Evolutionary conservation across 805 yeast genomes (phyloP), one percentile per base, ranked within the genome.

Genomic region (Spathaspora gorwiae): DNA sequence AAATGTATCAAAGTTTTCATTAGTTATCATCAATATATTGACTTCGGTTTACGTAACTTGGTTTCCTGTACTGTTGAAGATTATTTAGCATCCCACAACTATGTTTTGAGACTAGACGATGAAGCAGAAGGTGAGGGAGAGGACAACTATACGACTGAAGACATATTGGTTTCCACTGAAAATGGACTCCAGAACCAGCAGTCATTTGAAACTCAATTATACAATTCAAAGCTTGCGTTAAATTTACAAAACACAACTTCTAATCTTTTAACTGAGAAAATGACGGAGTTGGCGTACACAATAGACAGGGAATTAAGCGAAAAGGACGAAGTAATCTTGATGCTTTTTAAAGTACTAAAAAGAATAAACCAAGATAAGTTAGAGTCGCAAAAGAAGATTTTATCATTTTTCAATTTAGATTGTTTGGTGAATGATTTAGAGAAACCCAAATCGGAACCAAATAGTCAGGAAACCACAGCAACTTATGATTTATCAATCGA

Each of bases 1-100:
- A 81, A 87, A 42, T 79, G 94, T 45, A 90, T 87, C 24, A 88
- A 86, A 49, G 89, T 88, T 47, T 73, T 94, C 44, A 66, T 94
- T 37, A 92, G 85, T 50, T 84, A 88, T 47, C 97, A 97, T 37
- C 96, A 95, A 27, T 68, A 72, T 54, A 75, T 72, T 50, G 81
- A 74, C 62, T 75, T 67, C 47, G 66, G 60, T 48, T 53, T 57
- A 46, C 61, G 54, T 58, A 79, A 71, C 62, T 72, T 58, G 57
- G 73, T 57, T 50, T 73, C 62, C 54, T 78, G 62, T 56, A 67
- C 65, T 54, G 76, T 64, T 35, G 78, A 68, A 53, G 76, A 64
- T 59, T 81, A 58, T 36, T 58, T 70, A 32, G 64, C 64, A 26
- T 54, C 60, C 1, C 68, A 64, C 41, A 64, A 64, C 46, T 62